These are phyloP conservation scores for Wickerhamomyces pijperi DNA, from an alignment of 805 yeast genomes.

Conservation along the genomic window DNA sequence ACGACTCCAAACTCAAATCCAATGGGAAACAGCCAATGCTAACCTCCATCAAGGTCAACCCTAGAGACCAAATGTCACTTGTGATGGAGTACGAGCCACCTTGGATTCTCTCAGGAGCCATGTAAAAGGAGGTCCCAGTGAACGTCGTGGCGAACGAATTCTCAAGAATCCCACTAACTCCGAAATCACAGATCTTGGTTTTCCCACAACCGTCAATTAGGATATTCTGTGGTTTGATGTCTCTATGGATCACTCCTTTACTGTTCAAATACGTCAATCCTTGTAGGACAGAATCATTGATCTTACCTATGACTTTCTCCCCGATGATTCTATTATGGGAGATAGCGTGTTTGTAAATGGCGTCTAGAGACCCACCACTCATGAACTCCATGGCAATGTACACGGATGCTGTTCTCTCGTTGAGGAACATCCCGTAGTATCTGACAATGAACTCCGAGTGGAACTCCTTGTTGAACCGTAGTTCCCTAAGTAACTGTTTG, in stretches of 20 bases:
- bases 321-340: constrained; percentile 77
- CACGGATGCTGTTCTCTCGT: constrained; percentile 66
- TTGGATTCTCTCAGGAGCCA: constrained; percentile 97
- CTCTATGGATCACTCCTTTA: constrained; percentile 84
- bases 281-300: constrained; percentile 74
- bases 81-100: constrained; percentile 94
- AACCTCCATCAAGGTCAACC: constrained; percentile 83
- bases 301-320: constrained; percentile 84
- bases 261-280: constrained; percentile 86
- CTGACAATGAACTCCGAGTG: constrained; percentile 76
- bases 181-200: constrained; percentile 92
- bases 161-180: constrained; percentile 95
- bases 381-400: constrained; percentile 96
- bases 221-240: constrained; percentile 92
- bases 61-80: constrained; percentile 94
- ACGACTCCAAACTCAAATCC: constrained; percentile 27
- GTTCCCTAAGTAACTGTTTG: constrained; percentile 81
- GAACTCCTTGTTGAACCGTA: constrained; percentile 79
- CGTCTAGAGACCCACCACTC: constrained; percentile 87
- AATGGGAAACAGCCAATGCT: constrained; percentile 90
- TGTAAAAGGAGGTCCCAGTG: constrained; percentile 94
- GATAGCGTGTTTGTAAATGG: constrained; percentile 72
- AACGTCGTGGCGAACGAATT: constrained; percentile 92
- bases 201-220: constrained; percentile 65
- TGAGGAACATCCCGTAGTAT: constrained; percentile 86